Evolutionary conservation across 1,139 yeast genomes (phyloP).

Genomic region (Yamadazyma oceani): DNA sequence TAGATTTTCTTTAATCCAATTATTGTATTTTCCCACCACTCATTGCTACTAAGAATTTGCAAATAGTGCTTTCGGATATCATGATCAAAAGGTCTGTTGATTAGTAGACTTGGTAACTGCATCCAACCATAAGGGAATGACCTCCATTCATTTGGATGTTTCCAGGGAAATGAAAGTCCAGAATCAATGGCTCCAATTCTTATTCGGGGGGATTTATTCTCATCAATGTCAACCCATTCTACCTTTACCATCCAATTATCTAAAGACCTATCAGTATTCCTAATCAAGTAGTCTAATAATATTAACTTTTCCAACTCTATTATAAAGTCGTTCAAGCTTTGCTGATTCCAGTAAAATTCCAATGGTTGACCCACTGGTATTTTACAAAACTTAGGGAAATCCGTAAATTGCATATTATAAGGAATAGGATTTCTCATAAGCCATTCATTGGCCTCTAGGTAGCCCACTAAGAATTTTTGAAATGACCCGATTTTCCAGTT

Average conservation of each 20-base stretch:
- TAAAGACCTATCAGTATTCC: conserved; percentile 73
- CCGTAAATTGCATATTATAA: conserved; percentile 12
- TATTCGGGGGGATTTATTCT: conserved; percentile 36
- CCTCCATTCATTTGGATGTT: conserved; percentile 81
- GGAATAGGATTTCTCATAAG: conserved; percentile 60
- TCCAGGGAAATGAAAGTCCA: conserved; percentile 79
- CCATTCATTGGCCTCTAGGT: conserved; percentile 63
- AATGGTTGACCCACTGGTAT: conserved; percentile 18
- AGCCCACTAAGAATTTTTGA: conserved; percentile 62
- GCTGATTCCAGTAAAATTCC: conserved; percentile 56
- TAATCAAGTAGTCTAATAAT: conserved; percentile 67
- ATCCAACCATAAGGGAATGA: conserved; percentile 83
- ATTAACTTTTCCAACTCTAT: conserved; percentile 69
- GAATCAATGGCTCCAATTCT: conserved; percentile 75
- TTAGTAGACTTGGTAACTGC: conserved; percentile 60
- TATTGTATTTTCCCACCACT: conserved; percentile 72
- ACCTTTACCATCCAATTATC: conserved; percentile 79
- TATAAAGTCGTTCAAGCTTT: conserved; percentile 51
- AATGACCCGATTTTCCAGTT: conserved; percentile 62
- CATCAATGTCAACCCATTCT: conserved; percentile 39
- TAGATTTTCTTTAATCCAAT: conserved; percentile 48
- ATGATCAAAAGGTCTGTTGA: conserved; percentile 67
- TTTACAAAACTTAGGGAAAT: conserved; percentile 23
- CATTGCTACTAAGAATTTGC: conserved; percentile 56
- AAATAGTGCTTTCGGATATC: conserved; percentile 58